Evolutionary conservation across 2,329 filamentous ascomycete genomes (phyloP), one percentile per base, ranked within the genome.

Genomic region (Alternaria alternata): DNA sequence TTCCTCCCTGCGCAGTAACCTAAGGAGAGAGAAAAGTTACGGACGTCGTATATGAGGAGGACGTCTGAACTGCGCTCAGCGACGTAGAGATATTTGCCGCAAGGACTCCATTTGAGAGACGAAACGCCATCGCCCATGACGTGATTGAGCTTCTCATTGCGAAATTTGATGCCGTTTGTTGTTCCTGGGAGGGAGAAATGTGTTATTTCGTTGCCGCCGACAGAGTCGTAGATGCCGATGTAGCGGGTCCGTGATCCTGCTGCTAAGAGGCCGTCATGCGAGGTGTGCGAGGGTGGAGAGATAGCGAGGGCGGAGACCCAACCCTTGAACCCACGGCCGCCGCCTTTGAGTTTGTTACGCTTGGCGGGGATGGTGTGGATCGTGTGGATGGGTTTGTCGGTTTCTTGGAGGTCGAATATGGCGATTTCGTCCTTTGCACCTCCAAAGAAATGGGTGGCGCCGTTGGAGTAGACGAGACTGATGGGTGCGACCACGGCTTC

Each of bases 21-120:
- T 4, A 89, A 73, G 26, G 83, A 72, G 54, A 83, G 79, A 0
- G 82, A 80, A 1, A 82, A 83, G n/a, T 83, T 82, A 16, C 88
- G 81, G 26, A 88, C 82, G 68, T 90, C 88, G 69, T 86, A 89
- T 11, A 89, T 78, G 44, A 86, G 75, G 1, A 88, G 75, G 1
- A 81, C 82, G 64, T 87, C 81, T 54, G 85, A 86, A 58, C 82
- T 81, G 20, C 87, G 80, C 69, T 89, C 87, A 0, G 81, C 84
- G 18, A 88, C 81, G 64, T 86, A 85, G 5, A 90, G 72, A 69
- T 89, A 89, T 43, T 78, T 80, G 1, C 85, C 86, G 72, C 84
- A 85, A 0, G 83, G 81, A 53, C 83, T 87, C 87, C 86, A 89
- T 16, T 81, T 73, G 14, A 89, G 72, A 51, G 84, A 81, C 2